Conservation (phyloP, 768 basidiomycete species). For the Ephemerocybe angulata region DNA sequence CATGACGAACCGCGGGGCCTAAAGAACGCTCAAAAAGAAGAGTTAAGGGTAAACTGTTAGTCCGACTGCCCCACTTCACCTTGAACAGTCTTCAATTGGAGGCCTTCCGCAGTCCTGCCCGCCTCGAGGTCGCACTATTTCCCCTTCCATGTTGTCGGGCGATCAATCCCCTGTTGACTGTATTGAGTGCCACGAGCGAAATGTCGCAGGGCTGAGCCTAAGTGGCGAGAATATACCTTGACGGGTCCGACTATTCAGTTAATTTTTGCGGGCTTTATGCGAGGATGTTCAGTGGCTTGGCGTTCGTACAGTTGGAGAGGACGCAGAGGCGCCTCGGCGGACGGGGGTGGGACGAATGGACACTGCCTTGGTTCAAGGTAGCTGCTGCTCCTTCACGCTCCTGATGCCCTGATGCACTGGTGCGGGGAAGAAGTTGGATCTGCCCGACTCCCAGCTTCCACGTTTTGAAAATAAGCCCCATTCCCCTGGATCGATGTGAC, state of each 20-base stretch:
- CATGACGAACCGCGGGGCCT: too few species aligned
- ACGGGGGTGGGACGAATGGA: not conserved
- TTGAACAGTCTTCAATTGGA: too few species aligned
- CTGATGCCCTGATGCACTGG: not conserved
- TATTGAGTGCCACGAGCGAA: not conserved
- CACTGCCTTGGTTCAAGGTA: not conserved
- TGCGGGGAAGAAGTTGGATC: not conserved
- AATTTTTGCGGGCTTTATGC: not conserved
- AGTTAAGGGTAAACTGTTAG: too few species aligned
- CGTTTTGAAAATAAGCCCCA: not conserved
- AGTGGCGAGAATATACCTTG: not conserved
- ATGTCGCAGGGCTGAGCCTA: not conserved
- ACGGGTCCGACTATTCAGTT: not conserved
- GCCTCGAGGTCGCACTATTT: too few species aligned
- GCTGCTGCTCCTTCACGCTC: not conserved
- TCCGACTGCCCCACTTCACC: too few species aligned
- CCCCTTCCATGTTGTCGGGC: not conserved
- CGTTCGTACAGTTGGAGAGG: not conserved
- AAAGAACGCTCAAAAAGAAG: too few species aligned
- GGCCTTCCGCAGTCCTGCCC: too few species aligned
- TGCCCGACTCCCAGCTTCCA: not conserved
- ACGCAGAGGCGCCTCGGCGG: not conserved
- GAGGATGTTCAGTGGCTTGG: not conserved
- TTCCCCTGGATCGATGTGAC: not conserved
- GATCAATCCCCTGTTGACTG: too few species aligned